Evolutionary conservation across 805 yeast species (phyloP).

Genomic region (Tetrapisispora phaffii): DNA sequence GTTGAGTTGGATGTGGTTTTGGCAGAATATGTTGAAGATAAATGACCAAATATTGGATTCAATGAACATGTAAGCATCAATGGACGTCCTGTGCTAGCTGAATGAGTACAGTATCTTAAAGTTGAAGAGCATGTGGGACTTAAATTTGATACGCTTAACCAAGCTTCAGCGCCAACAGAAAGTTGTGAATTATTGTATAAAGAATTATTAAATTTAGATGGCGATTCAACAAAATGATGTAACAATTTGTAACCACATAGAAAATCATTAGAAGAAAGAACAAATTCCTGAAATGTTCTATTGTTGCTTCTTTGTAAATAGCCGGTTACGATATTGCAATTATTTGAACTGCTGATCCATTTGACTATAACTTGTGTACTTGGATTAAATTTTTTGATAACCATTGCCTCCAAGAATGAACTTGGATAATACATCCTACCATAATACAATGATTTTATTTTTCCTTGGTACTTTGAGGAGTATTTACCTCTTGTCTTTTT

Average conservation of each 20-base stretch:
- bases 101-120: constrained; percentile 71
- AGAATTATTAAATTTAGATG: constrained; percentile 32
- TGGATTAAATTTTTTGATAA: constrained; percentile 50
- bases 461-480: constrained; percentile 4
- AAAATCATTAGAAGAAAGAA: constrained; percentile 77
- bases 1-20: constrained; percentile 67
- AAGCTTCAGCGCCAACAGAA: constrained; percentile 74
- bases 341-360: constrained; percentile 60
- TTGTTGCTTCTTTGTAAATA: constrained; percentile 62
- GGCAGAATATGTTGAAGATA: constrained; percentile 80
- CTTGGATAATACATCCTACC: constrained; percentile 88
- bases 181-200: constrained; percentile 53
- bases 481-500: constrained; percentile 28
- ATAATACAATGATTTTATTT: constrained; percentile 45
- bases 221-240: constrained; percentile 45
- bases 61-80: constrained; percentile 75
- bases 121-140: constrained; percentile 88
- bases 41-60: constrained; percentile 84
- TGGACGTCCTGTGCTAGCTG: constrained; percentile 83
- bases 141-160: constrained; percentile 77
- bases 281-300: constrained; percentile 56
- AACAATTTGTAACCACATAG: constrained; percentile 72
- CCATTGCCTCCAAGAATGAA: constrained; percentile 78
- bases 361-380: constrained; percentile 59
- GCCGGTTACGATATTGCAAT: constrained; percentile 51